phyloP scores from a whole-genome alignment of 2,329 filamentous ascomycete genomes.

The Acrodontium crateriforme region DNA sequence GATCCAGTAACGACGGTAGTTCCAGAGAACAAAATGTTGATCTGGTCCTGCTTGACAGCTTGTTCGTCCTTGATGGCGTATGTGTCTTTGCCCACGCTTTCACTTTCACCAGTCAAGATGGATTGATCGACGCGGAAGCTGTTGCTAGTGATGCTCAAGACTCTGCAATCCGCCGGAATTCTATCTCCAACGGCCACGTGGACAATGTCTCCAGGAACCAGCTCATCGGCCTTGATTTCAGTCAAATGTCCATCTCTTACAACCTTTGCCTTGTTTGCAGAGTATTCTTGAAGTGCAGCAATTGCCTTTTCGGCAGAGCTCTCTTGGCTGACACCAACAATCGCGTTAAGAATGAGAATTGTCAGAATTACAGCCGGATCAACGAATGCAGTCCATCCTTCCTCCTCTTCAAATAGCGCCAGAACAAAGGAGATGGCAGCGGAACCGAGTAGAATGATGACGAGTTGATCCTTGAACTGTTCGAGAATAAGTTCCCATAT shows the following conservation, averaged over 20 bases:
- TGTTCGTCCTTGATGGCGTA: slow-evolving; percentile 56
- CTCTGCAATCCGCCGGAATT: slow-evolving; percentile 85
- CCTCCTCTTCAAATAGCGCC: slow-evolving; percentile 82
- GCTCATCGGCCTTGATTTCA: slow-evolving; percentile 85
- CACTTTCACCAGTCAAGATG: slow-evolving; percentile 91
- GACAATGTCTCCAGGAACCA: slow-evolving; percentile 89
- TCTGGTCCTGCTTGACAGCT: slow-evolving; percentile 92
- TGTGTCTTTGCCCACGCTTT: slow-evolving; percentile 83
- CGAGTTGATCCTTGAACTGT: slow-evolving; percentile 98
- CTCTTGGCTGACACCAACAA: slow-evolving; percentile 96
- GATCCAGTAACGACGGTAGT: slow-evolving; percentile 93
- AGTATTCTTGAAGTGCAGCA: slow-evolving; percentile 95
- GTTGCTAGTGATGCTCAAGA: slow-evolving; percentile 88
- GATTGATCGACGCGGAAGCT: slow-evolving; percentile 95
- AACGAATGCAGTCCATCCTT: slow-evolving; percentile 94
- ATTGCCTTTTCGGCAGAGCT: slow-evolving; percentile 98
- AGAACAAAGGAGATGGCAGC: slow-evolving; percentile 87
- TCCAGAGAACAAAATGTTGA: slow-evolving; percentile 96
- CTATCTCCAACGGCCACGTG: slow-evolving; percentile 81
- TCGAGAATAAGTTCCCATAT: slow-evolving; percentile 94
- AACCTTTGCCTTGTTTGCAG: slow-evolving; percentile 92
- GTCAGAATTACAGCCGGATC: slow-evolving; percentile 93
- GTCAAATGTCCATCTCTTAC: slow-evolving; percentile 69
- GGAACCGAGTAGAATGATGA: slow-evolving; percentile 85
- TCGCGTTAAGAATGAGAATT: slow-evolving; percentile 88